phyloP scores from a whole-genome alignment of 1,284 basidiomycete species.

The Anthracocystis walkeri region DNA sequence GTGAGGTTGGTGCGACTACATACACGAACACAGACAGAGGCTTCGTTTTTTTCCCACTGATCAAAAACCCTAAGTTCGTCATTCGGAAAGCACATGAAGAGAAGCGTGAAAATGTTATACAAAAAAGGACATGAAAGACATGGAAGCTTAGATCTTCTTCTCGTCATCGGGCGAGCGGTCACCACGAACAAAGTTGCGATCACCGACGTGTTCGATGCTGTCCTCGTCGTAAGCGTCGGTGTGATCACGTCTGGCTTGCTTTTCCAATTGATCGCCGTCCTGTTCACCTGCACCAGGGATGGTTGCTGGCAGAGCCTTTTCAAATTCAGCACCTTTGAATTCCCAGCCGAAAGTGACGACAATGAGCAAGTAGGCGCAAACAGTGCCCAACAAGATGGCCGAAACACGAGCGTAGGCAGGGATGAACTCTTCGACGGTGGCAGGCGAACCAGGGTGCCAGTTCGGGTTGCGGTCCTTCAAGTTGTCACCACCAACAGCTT shows the following conservation, averaged over 20 bases:
- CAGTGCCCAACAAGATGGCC: conserved; percentile 83
- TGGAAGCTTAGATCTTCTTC: conserved; percentile 29
- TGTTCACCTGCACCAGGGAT: conserved; percentile 32
- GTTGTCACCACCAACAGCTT: conserved; percentile 77
- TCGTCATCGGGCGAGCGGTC: conserved; percentile 23
- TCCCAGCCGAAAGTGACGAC: conserved; percentile 62
- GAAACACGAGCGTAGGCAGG: conserved; percentile 88
- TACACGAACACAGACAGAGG: neutral
- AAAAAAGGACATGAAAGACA: neutral
- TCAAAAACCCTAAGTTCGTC: too few relatives aligned
- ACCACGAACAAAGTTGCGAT: conserved; percentile 2
- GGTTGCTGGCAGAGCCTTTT: conserved; percentile 68
- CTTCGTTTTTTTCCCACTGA: too few relatives aligned
- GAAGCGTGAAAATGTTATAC: neutral
- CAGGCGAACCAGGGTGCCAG: conserved; percentile 36
- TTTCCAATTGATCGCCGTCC: conserved; percentile 16
- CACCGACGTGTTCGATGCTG: conserved; percentile 45
- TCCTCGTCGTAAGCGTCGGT: conserved; percentile 32
- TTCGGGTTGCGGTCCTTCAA: conserved; percentile 54
- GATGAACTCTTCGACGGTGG: conserved; percentile 71
- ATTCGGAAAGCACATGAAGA: neutral
- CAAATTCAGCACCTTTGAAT: conserved; percentile 81
- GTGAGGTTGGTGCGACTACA: too few relatives aligned
- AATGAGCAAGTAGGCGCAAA: conserved; percentile 69
- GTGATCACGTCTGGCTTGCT: neutral